Base-by-base conservation (phyloP, 371 early-diverging fungal genomes). In the Mortierella sp. region DNA sequence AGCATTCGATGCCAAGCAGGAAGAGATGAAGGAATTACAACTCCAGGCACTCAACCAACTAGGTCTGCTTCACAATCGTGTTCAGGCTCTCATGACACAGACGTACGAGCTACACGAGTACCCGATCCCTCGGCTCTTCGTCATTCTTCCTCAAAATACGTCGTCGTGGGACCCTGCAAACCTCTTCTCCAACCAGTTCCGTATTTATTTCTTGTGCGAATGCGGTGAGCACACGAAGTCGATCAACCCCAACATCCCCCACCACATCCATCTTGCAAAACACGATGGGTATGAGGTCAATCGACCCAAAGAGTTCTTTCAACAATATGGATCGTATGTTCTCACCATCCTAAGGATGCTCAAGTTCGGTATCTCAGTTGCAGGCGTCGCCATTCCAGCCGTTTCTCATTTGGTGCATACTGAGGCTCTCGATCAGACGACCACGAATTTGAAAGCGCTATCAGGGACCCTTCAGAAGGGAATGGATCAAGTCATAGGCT, bases 121-220 rank as follows among this genome's bases (percentile, higher is more conserved):
- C 17, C 50, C 50, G 5, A 28, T 49, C 50, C 50, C 50, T 28
- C 50, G 50, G 2, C 28, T 49, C 28, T 49, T 49, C 16, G 17
- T 49, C 16, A 6, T 49, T 28, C 50, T 49, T 25, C 50, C 50
- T 2, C 27, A 49, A 17, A 17, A 49, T 28, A 13, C 13, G 5
- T 49, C 50, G n/a, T 12, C 14, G 3, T 9, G 50, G 29, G 28
- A 28, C n/a, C 13, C 16, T 4, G 14, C 24, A 16, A 22, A 49
- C 28, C 29, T 8, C 14, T 9, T 49, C 28, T 31, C 50, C 5
- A 48, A 54, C 22, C 47, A 29, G 27, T 70, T 63, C 24, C 71
- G 64, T 22, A 46, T 70, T 13, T 64, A 51, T 37, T 70, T 63
- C 43, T 52, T 71, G 54, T 71, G 72, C 50, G 72, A 71, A 45